Conservation (phyloP, 75 land plant genomes). For the Cupressus sempervirens region DNA sequence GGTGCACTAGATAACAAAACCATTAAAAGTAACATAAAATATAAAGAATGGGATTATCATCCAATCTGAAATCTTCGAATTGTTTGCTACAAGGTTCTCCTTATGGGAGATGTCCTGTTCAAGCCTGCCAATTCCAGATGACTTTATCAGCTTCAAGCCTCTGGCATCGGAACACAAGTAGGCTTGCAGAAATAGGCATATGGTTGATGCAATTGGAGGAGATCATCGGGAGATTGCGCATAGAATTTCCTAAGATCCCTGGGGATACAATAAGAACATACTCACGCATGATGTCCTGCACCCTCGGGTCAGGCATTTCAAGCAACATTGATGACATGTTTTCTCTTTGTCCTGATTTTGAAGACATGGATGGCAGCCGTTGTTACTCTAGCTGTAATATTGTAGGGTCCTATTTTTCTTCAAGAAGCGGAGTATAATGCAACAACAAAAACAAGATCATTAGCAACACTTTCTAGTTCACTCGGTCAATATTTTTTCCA, state of each 20-base stretch:
- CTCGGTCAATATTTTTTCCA: constrained; percentile 88
- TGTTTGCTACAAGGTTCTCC: too few relatives aligned
- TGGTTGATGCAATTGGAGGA: constrained; percentile 21
- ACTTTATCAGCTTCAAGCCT: too few relatives aligned
- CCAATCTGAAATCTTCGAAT: too few relatives aligned
- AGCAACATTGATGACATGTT: constrained; percentile 53
- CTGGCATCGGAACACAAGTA: too few relatives aligned
- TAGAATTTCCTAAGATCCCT: constrained; percentile 14
- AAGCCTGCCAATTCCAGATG: too few relatives aligned
- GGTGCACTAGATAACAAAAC: too few relatives aligned
- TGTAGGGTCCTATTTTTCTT: constrained; percentile 76
- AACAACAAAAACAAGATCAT: constrained; percentile 61
- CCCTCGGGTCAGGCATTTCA: constrained; percentile 55
- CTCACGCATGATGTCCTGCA: constrained; percentile 83
- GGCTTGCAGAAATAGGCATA: constrained; percentile 17
- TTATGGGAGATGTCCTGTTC: too few relatives aligned
- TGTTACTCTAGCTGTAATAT: constrained; percentile 60
- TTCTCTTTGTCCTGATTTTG: constrained; percentile 62
- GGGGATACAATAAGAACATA: constrained; percentile 15
- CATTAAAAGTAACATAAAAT: too few relatives aligned
- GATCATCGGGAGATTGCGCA: constrained; percentile 41
- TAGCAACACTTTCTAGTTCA: constrained; percentile 81
- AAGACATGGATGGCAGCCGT: constrained; percentile 83
- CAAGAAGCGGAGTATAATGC: constrained; percentile 95
- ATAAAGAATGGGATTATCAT: too few relatives aligned